Evolutionary conservation across 306 rosid genomes (phyloP).

Genomic region (Gastrolobium villosum): DNA sequence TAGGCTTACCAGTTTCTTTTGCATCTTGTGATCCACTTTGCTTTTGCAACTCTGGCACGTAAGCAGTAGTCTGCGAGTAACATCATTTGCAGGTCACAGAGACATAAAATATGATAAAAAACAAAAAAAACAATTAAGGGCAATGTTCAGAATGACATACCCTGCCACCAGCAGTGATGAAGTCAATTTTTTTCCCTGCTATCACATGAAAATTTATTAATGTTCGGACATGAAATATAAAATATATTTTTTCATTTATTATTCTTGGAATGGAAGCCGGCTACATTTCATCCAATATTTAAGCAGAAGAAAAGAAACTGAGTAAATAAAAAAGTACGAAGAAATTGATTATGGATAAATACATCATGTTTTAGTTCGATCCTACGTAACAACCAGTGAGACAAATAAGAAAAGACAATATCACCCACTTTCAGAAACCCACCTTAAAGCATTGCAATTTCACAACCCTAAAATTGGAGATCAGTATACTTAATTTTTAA

Average conservation of each 20-base stretch:
- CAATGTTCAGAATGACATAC: slow-evolving; percentile 62
- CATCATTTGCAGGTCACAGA: slow-evolving; percentile 43
- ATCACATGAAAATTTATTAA: slow-evolving; percentile 46
- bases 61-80: slow-evolving; percentile 83
- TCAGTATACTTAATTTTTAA: slow-evolving; percentile 18
- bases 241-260: slow-evolving; percentile 20
- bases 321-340: background rate
- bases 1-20: slow-evolving; percentile 60
- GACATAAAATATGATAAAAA: background rate
- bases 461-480: background rate
- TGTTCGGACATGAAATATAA: slow-evolving; percentile 10
- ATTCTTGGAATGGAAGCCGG: background rate
- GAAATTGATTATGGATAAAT: slow-evolving; percentile 11
- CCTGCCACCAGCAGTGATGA: slow-evolving; percentile 93
- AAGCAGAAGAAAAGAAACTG: slow-evolving; percentile 28
- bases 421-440: slow-evolving; percentile 20
- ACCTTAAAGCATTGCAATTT: slow-evolving; percentile 18
- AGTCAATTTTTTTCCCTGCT: slow-evolving; percentile 87
- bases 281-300: slow-evolving; percentile 26
- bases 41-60: slow-evolving; percentile 94
- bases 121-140: slow-evolving; percentile 2
- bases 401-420: background rate
- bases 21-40: slow-evolving; percentile 64
- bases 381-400: background rate
- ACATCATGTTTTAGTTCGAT: slow-evolving; percentile 24